Conservation (phyloP, 371 early-diverging fungal genomes). For the Nematocida sp. region DNA sequence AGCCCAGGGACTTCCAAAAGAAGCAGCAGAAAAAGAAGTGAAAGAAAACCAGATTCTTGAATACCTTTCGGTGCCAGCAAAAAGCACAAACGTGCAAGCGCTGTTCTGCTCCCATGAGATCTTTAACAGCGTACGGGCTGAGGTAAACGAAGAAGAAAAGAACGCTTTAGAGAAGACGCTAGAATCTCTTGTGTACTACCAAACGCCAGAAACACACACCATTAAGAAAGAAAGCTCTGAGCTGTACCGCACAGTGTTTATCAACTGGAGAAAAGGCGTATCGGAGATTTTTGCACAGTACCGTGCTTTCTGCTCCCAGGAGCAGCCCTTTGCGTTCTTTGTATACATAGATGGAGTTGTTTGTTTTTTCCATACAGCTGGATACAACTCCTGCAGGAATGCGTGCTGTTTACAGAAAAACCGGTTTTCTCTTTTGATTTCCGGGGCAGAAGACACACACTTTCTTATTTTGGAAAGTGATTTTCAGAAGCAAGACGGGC, state of each 20-base stretch:
- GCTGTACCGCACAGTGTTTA: not conserved
- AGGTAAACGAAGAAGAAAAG: not conserved
- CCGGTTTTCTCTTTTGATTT: constrained; percentile 7
- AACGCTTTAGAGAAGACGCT: constrained; percentile 5
- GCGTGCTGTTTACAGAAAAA: constrained; percentile 8
- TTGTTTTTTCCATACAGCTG: constrained; percentile 26
- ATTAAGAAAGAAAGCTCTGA: constrained; percentile 2
- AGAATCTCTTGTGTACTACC: constrained; percentile 17
- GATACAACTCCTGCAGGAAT: not conserved
- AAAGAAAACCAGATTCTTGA: constrained; percentile 14
- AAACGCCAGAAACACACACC: constrained; percentile 28
- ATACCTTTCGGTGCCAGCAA: not conserved
- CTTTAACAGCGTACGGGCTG: constrained; percentile 4
- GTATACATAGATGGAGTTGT: constrained; percentile 1
- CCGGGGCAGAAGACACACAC: not conserved
- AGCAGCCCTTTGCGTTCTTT: constrained; percentile 25
- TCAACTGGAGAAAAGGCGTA: constrained; percentile 40
- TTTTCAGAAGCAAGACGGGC: not conserved
- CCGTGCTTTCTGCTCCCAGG: not conserved
- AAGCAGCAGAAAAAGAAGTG: not conserved
- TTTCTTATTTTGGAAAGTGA: not conserved
- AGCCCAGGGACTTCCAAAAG: too few relatives aligned
- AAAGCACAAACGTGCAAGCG: not conserved
- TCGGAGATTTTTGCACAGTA: constrained; percentile 20
- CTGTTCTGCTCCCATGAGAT: not conserved